Evolutionary conservation across 2,329 filamentous ascomycete genomes (phyloP).

Genomic region (Fusarium nygamai): DNA sequence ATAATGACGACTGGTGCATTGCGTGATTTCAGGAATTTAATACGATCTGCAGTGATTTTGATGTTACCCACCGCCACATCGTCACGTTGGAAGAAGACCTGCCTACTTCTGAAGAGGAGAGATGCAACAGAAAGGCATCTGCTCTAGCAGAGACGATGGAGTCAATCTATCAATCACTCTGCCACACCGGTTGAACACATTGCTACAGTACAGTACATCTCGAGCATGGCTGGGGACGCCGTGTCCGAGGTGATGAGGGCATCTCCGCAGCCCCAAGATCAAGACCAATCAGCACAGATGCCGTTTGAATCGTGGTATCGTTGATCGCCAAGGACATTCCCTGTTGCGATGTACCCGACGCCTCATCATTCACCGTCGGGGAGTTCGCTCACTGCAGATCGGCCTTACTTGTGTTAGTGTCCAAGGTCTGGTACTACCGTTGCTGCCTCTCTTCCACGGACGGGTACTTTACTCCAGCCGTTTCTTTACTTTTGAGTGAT

Average conservation of each 20-base stretch:
- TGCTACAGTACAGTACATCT: not conserved
- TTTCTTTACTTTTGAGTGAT: not conserved
- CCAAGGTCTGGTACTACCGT: not conserved
- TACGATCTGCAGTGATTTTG: not conserved
- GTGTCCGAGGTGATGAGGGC: slow-evolving; percentile 7
- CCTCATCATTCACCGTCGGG: slow-evolving; percentile 7
- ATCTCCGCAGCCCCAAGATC: not conserved
- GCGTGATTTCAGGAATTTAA: slow-evolving; percentile 6
- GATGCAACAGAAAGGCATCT: not conserved
- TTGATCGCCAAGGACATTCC: slow-evolving; percentile 13
- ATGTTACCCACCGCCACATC: not conserved
- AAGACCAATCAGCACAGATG: not conserved
- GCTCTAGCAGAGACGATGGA: not conserved
- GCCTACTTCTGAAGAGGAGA: not conserved
- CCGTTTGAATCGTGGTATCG: not conserved
- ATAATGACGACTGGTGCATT: slow-evolving; percentile 2
- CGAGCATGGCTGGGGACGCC: slow-evolving; percentile 8
- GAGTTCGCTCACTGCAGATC: slow-evolving; percentile 8
- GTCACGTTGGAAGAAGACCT: not conserved
- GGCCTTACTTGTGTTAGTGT: not conserved
- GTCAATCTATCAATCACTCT: not conserved
- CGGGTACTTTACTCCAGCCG: not conserved
- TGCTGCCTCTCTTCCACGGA: not conserved
- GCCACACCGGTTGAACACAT: not conserved
- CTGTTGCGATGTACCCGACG: not conserved